A percentile compares a stretch with the other conserved stretches of the same genome.
Evolutionary conservation across 1,284 basidiomycete genomes (phyloP).

Genomic region (Naganishia albida): DNA sequence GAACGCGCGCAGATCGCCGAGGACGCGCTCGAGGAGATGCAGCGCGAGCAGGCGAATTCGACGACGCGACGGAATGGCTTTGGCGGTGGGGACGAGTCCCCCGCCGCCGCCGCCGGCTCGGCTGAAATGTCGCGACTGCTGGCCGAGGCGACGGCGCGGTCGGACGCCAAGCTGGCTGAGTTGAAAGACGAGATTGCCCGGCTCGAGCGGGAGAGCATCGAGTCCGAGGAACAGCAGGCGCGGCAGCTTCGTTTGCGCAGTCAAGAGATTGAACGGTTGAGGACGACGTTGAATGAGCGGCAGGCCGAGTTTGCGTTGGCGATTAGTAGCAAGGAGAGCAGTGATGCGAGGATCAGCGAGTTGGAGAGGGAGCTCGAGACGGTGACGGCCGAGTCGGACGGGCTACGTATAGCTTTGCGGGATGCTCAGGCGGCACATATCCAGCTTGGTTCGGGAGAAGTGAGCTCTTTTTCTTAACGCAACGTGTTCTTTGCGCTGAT

Average conservation of each 20-base stretch:
- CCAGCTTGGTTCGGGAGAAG: constrained; percentile 53
- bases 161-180: constrained; percentile 72
- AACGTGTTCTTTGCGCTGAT: background rate
- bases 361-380: constrained; percentile 64
- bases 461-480: constrained; percentile 38
- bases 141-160: constrained; percentile 72
- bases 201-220: constrained; percentile 50
- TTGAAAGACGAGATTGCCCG: constrained; percentile 58
- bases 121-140: constrained; percentile 74
- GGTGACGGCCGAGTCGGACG: constrained; percentile 55
- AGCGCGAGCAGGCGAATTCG: constrained; percentile 26
- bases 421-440: constrained; percentile 58
- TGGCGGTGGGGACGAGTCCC: background rate
- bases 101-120: constrained; percentile 41
- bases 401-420: constrained; percentile 53
- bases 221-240: constrained; percentile 79
- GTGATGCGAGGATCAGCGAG: constrained; percentile 61
- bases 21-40: constrained; percentile 67
- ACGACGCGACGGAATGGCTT: background rate
- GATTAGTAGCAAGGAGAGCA: constrained; percentile 61
- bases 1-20: constrained; percentile 69
- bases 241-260: constrained; percentile 59
- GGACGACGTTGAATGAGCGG: constrained; percentile 60
- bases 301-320: constrained; percentile 58
- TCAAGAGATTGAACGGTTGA: constrained; percentile 73